Evolutionary conservation across 1,284 basidiomycete species (phyloP), one percentile per base, ranked within the genome.

Genomic region (Exsudoporus floridanus): DNA sequence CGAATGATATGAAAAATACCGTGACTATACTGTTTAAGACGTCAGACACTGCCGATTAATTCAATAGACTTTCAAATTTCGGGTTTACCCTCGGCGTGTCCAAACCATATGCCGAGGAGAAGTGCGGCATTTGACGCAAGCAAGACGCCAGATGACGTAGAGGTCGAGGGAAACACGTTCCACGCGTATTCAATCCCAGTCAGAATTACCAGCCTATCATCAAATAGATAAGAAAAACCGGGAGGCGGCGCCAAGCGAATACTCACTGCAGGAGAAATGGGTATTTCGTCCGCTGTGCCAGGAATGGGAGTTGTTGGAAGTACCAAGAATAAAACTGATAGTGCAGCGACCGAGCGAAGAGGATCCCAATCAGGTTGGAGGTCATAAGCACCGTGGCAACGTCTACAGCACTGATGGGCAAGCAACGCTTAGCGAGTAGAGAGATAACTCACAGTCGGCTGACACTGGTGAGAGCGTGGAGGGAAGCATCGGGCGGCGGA

Each of bases 261-360:
- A 72, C 82, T 64, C 61, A 92, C 92, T 83, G 88, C 19, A 88
- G 7, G 23, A 73, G 33, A 16, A 80, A 41, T 21, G 85, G 86
- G 66, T 83, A 90, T 49, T 71, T 77, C 5, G 90, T 88, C 61
- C 83, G 81, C 82, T 86, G 94, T 6, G 83, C 74, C 25, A 99
- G 73, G 62, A 96, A 85, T 0, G 94, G 93, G n/a, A 97, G 70
- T 61, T 96, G 92, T 58, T 94, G 89, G 12, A 90, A 93, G 70
- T 98, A 98, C 97, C 96, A 99, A 5, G 90, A 88, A 70, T 98
- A 98, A 73, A 99, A 99, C 64, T 99, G 96, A 70, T 98, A 99
- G 70, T 99, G 96, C 49, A 99, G 74, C 14, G 94, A 97, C n/a
- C 97, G 84, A 14, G 97, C 92, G 69, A 91, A 98, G 5, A 91